These are phyloP conservation scores for Cercophora sp. DNA, from an alignment of 495 filamentous ascomycete genomes.

Conservation along the genomic window DNA sequence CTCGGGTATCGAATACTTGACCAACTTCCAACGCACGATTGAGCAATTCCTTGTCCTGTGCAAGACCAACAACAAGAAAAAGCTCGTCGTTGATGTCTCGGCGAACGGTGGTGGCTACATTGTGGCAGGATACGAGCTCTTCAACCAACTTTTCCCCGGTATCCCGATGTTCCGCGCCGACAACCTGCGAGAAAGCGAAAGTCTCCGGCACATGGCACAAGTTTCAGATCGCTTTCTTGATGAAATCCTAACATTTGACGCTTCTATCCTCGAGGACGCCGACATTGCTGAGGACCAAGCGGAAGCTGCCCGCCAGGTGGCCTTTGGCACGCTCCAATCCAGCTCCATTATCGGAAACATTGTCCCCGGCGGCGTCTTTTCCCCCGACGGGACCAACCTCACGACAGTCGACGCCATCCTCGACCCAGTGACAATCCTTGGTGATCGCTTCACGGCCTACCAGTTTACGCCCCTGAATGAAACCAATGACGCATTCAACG, in stretches of 20 bases:
- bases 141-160: constrained; percentile 28
- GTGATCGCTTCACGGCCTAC: constrained; percentile 28
- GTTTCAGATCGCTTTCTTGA: constrained; percentile 16
- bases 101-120: constrained; percentile 54
- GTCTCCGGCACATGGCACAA: constrained; percentile 21
- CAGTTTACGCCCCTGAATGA: constrained; percentile 22
- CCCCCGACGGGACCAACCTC: constrained; percentile 25
- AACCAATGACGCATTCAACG: constrained; percentile 12
- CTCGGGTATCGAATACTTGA: constrained; percentile 18
- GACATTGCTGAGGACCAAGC: not conserved
- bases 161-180: constrained; percentile 25
- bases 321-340: constrained; percentile 11
- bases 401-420: constrained; percentile 21
- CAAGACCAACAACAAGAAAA: constrained; percentile 38
- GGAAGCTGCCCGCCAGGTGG: not conserved
- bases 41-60: constrained; percentile 35
- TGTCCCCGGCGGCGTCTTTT: constrained; percentile 18
- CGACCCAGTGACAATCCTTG: constrained; percentile 25
- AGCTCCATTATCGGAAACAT: constrained; percentile 21
- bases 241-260: constrained; percentile 16
- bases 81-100: constrained; percentile 53
- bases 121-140: constrained; percentile 43
- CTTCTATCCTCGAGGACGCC: not conserved
- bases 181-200: constrained; percentile 28
- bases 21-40: constrained; percentile 36